Evolutionary conservation across 345 rosid genomes (phyloP).

Genomic region (Gossypium stocksii): DNA sequence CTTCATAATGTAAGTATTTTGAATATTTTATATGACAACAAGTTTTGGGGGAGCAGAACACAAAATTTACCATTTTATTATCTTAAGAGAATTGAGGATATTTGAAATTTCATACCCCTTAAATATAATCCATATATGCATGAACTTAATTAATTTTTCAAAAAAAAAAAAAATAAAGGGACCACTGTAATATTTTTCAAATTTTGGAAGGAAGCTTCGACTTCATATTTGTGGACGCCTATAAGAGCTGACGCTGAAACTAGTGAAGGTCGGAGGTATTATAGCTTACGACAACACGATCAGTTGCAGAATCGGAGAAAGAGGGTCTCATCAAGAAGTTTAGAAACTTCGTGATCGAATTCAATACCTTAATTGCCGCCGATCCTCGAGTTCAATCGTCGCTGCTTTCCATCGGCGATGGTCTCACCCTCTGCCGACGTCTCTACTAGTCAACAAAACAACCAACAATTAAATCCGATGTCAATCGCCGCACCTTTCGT

Average conservation of each 20-base stretch:
- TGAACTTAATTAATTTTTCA: too few species aligned
- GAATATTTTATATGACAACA: neutral
- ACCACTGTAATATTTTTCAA: too few species aligned
- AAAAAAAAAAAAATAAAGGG: too few species aligned
- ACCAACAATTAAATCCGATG: too few species aligned
- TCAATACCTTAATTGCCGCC: neutral
- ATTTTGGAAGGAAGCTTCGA: neutral
- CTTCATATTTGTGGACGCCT: neutral
- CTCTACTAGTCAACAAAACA: too few species aligned
- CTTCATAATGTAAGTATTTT: neutral
- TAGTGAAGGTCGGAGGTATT: constrained; percentile 2
- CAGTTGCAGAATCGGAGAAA: neutral
- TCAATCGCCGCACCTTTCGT: too few species aligned
- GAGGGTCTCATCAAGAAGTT: neutral
- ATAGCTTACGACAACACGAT: constrained; percentile 11
- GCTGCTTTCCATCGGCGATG: constrained; percentile 9
- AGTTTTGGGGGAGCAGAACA: too few species aligned
- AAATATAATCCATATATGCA: too few species aligned
- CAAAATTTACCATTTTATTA: too few species aligned
- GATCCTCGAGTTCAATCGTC: constrained; percentile 2
- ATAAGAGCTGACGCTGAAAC: neutral
- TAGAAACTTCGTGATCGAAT: neutral
- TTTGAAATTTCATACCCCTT: too few species aligned
- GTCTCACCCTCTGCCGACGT: constrained; percentile 1
- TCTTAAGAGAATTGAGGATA: too few species aligned